Conservation (phyloP, 192 early-diverging fungal species). For the Phlyctochytrium bullatum region DNA sequence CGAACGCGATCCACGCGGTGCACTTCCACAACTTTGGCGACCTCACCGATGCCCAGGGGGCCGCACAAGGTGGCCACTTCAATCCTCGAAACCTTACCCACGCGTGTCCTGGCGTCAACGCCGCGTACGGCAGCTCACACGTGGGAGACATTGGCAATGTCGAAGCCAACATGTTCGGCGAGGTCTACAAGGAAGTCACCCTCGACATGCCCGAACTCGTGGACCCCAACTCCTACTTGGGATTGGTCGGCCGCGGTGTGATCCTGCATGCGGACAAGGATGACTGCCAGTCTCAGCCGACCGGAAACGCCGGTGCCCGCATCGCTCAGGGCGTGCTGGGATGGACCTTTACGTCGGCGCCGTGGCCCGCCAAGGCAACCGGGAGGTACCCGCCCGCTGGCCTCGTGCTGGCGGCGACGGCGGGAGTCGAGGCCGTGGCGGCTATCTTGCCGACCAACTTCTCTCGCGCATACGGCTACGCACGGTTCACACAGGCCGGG, state of each 20-base stretch:
- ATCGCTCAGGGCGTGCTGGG: conserved; percentile 25
- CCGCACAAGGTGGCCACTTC: conserved; percentile 23
- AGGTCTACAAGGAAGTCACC: background rate
- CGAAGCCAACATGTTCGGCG: conserved; percentile 13
- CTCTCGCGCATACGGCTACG: background rate
- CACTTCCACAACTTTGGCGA: conserved; percentile 28
- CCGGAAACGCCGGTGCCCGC: conserved; percentile 27
- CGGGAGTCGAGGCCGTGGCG: conserved; percentile 3
- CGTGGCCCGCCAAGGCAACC: no score
- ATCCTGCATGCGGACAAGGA: conserved; percentile 22
- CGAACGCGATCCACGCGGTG: conserved; percentile 16
- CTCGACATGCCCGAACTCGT: background rate
- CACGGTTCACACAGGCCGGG: background rate
- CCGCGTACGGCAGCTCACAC: background rate
- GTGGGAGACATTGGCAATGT: conserved; percentile 33
- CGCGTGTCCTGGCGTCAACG: conserved; percentile 19
- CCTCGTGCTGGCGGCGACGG: no score
- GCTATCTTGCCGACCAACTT: background rate
- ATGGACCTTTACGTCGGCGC: no score
- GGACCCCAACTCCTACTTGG: background rate
- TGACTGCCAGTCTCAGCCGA: conserved; percentile 25
- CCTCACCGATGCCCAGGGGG: conserved; percentile 7
- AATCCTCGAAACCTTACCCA: conserved; percentile 29
- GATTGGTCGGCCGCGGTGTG: conserved; percentile 23
- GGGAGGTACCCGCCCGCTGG: no score